Base-by-base conservation (phyloP, 179 eudicot genomes). In the Actinidia chinensis region DNA sequence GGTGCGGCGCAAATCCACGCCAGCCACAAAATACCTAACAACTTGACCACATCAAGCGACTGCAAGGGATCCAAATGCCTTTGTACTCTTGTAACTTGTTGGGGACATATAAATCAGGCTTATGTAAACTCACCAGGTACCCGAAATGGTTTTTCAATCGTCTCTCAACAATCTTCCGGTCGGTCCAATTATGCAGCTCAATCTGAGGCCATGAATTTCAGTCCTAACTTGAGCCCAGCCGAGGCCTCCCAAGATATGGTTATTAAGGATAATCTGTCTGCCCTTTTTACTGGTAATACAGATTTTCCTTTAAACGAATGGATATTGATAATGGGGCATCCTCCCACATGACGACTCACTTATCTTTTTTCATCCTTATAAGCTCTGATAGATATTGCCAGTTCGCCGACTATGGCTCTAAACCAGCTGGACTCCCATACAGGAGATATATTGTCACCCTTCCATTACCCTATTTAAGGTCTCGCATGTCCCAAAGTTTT, bases 391-490 rank as follows among this genome's bases (percentile, higher is more conserved):
- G 0, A n/a, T 43, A 43, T 18, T 68, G 17, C 52, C 71, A 8
- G 8, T 44, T 4, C 8, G 15, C 52, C 0, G 51, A 51, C 8
- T 68, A 25, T 8, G 71, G 71, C 2, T n/a, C 25, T 8, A 42
- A 5, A 8, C 71, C n/a, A 42, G 51, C 7, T 44, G 6, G 17
- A n/a, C 52, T 68, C 51, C 2, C 71, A 68, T 68, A 68, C 52
- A 43, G 33, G 28, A 43, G 0, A 8, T n/a, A 44, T 68, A 43
- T 2, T 9, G 28, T 68, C 28, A 68, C 52, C 14, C 71, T 3
- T 68, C 71, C 71, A 68, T 43, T 14, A 68, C 71, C 10, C 28
- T 68, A 1, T 43, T 43, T 68, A 28, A 18, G 54, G 76, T 73
- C 3, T 52, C 61, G 0, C 76, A 55, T 36, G 47, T 55, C 1